Evolutionary conservation across 2,329 filamentous ascomycete species (phyloP), one percentile per base, ranked within the genome.

Genomic region (Paraphoma sp.): DNA sequence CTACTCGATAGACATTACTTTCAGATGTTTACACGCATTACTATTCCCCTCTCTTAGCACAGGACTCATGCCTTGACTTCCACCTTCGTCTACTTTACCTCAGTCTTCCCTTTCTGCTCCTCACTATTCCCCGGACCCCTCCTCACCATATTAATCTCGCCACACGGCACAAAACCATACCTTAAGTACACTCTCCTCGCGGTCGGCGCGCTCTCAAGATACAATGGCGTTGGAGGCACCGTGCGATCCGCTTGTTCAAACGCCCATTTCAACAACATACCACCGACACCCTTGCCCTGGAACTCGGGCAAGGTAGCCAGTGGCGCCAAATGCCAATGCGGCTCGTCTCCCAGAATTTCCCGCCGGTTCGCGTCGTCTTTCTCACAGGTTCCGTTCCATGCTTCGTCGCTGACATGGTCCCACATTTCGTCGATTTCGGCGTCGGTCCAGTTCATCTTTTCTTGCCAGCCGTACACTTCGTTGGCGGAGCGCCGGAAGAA

Each of bases 311-410:
- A 74, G 6, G 62, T 69, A 4, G 70, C 42, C n/a, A 76, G 36
- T 23, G 67, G 60, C 45, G 64, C 66, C 9, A 76, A 64, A 63
- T 65, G 73, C 73, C 73, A 76, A 55, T 76, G 72, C 55, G 44
- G 40, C 17, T 74, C 60, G 0, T 60, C 66, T 0, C 55, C 56
- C 28, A 72, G 9, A 1, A 68, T 18, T 6, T 62, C 54, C 10
- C 28, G 45, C 31, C 72, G 53, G 2, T 54, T 28, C 1, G 51
- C 55, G 38, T 76, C 73, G 23, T 69, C 48, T 2, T 51, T 57
- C 0, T 7, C 57, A n/a, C 69, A 54, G 4, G 45, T n/a, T 0
- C 23, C 60, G 18, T 67, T 64, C 70, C 72, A 74, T 1, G n/a
- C 44, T 29, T 63, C 59, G 1, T 61, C 40, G 29, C 58, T 47